A percentile compares a stretch with the other conserved stretches of the same genome.
phyloP scores from a whole-genome alignment of 1,284 basidiomycete genomes.

The Trichosporon faecale region DNA sequence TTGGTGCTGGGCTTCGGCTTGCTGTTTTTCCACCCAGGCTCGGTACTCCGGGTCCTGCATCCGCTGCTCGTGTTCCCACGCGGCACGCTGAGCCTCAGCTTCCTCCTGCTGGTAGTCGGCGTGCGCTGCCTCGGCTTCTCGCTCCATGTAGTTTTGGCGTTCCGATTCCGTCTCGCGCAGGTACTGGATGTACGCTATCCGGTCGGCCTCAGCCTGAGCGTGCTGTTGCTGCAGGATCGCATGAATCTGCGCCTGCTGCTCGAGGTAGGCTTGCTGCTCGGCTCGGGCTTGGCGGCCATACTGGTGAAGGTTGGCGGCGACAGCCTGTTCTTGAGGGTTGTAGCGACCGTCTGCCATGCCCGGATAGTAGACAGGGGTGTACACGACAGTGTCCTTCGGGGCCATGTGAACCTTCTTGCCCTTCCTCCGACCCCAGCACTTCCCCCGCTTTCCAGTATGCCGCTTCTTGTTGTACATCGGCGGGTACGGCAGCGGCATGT shows the following conservation, averaged over 20 bases:
- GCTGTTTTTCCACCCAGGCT: background rate
- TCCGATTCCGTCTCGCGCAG: background rate
- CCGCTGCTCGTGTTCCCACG: background rate
- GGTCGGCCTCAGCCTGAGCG: background rate
- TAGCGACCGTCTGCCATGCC: background rate
- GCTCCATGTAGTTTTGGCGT: background rate
- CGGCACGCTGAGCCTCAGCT: background rate
- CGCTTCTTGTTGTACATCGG: background rate
- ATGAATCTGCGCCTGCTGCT: background rate
- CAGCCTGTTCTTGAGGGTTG: background rate
- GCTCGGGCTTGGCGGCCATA: background rate
- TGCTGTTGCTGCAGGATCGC: constrained; percentile 1
- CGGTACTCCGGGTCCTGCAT: background rate
- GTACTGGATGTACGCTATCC: constrained; percentile 2
- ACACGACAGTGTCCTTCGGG: background rate
- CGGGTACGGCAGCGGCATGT: constrained; percentile 3
- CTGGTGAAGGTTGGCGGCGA: background rate
- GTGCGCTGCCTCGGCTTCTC: background rate
- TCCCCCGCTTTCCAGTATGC: background rate
- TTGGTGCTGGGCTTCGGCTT: background rate
- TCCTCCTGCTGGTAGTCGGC: background rate
- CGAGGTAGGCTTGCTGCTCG: background rate
- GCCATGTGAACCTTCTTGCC: background rate
- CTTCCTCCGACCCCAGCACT: background rate
- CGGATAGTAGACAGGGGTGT: constrained; percentile 1